Evolutionary conservation across 257 asterid species (phyloP), one percentile per base, ranked within the genome.

Genomic region (Ballota nigra): DNA sequence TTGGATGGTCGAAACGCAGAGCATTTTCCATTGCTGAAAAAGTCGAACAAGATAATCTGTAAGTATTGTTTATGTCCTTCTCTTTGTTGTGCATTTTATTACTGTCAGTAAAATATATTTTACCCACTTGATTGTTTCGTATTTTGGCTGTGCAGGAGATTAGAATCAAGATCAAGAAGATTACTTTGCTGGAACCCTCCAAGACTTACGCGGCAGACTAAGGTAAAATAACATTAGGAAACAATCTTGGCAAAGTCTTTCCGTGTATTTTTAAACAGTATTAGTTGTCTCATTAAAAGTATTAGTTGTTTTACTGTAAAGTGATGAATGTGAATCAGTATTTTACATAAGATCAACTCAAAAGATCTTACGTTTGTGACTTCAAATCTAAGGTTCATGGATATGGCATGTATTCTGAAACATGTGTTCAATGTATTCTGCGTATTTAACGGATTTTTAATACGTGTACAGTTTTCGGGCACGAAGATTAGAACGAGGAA

Each of bases 21-120:
- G 89, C 97, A 38, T 85, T 84, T 59, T 86, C 99, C 29, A 86
- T 86, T 33, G 97, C 99, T 62, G 96, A 89, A 70, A 94, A 89
- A 84, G 95, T 95, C 43, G 98, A 95, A 80, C 92, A 88, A 76
- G 89, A 95, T 75, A 95, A 92, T 80, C 65, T 95, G 99, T 95
- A 83, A 2, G 97, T 69, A 19, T 33, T 33, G 0, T 6, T 70
- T 64, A 49, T 66, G 76, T 75, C 65, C 72, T 66, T 24, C 33
- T 15, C 22, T 58, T n/a, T 26, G 20, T 11, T 58, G 12, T 60
- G 8, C 60, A 18, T 53, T 0, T 34, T 8, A 34, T 18, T 34
- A 34, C 51, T 6, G 5, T 62, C 5, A 34, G 8, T 9, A 18
- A 41, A 13, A 6, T 10, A 34, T 18, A 18, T 36, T 62, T 19